A percentile compares a stretch with the other conserved stretches of the same genome.
These are phyloP conservation scores for Aspergillus latus DNA, from an alignment of 2,329 filamentous ascomycete genomes.

Conservation along the genomic window DNA sequence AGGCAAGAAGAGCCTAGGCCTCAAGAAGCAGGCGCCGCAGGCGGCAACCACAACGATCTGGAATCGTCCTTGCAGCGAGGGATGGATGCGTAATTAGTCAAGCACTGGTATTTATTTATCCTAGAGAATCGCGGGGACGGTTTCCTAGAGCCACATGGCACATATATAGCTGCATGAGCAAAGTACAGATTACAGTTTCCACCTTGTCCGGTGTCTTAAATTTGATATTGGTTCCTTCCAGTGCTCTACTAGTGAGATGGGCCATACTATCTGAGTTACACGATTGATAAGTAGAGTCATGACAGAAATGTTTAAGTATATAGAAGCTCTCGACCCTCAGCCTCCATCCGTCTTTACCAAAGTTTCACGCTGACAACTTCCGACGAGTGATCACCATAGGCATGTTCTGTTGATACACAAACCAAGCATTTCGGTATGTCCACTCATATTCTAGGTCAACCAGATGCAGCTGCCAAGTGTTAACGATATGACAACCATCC, in stretches of 20 bases:
- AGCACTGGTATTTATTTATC: background rate
- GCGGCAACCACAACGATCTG: conserved; percentile 46
- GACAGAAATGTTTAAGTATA: background rate
- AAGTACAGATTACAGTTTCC: conserved; percentile 1
- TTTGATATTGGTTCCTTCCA: conserved; percentile 5
- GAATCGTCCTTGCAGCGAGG: conserved; percentile 56
- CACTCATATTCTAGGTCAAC: conserved; percentile 12
- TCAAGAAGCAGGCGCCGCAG: conserved; percentile 52
- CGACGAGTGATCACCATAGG: conserved; percentile 12
- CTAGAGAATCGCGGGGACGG: conserved; percentile 13
- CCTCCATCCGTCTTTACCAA: background rate
- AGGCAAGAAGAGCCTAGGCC: conserved; percentile 63
- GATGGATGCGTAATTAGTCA: conserved; percentile 50
- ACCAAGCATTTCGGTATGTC: conserved; percentile 13
- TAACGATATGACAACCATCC: background rate
- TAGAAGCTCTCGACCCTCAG: background rate
- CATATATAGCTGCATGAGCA: conserved; percentile 17
- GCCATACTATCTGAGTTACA: background rate
- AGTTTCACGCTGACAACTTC: background rate
- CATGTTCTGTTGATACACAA: conserved; percentile 15
- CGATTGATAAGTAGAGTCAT: background rate
- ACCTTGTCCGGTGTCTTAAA: conserved; percentile 1
- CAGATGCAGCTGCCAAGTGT: conserved; percentile 7
- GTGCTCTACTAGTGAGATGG: background rate
- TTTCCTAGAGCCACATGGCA: conserved; percentile 11